phyloP scores from a whole-genome alignment of 1,284 basidiomycete genomes.

The Sporisorium iseilematis-ciliati region DNA sequence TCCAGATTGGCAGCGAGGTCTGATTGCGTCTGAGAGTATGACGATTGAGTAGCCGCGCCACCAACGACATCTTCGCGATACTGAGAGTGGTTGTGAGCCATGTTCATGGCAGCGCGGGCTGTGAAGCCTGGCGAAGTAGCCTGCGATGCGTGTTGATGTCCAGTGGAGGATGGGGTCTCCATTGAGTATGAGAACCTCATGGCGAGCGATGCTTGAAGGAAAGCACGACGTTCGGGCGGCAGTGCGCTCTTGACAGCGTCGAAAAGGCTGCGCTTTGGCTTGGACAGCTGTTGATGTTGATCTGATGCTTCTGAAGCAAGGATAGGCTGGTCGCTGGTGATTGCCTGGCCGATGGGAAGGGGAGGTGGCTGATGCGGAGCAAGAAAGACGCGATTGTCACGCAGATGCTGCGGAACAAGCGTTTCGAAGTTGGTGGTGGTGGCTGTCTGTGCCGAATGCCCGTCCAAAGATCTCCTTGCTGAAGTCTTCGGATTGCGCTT shows the following conservation, averaged over 20 bases:
- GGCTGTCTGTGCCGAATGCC: conserved; percentile 1
- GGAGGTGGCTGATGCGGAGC: conserved; percentile 20
- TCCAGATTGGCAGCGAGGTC: conserved; percentile 2
- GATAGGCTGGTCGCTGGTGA: conserved; percentile 22
- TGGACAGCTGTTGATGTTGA: not conserved
- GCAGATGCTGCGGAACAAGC: conserved; percentile 30
- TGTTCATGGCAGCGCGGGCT: not conserved
- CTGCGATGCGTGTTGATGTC: too few species aligned
- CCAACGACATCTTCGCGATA: not conserved
- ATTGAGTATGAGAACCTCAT: conserved; percentile 3
- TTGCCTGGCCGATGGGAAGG: conserved; percentile 35
- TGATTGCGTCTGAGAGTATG: not conserved
- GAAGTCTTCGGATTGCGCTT: not conserved
- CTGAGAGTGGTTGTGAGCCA: not conserved
- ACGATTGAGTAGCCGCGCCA: not conserved
- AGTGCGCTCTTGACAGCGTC: conserved; percentile 37
- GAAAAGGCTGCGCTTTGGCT: conserved; percentile 16
- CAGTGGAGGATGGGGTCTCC: not conserved
- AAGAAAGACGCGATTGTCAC: conserved; percentile 14
- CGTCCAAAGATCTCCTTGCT: conserved; percentile 23
- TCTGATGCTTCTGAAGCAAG: too few species aligned
- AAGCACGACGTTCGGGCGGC: conserved; percentile 33
- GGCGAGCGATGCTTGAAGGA: conserved; percentile 26
- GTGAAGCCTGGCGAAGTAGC: too few species aligned
- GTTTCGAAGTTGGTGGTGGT: conserved; percentile 21